Base-by-base conservation (phyloP, 345 rosid genomes). In the Durio zibethinus region DNA sequence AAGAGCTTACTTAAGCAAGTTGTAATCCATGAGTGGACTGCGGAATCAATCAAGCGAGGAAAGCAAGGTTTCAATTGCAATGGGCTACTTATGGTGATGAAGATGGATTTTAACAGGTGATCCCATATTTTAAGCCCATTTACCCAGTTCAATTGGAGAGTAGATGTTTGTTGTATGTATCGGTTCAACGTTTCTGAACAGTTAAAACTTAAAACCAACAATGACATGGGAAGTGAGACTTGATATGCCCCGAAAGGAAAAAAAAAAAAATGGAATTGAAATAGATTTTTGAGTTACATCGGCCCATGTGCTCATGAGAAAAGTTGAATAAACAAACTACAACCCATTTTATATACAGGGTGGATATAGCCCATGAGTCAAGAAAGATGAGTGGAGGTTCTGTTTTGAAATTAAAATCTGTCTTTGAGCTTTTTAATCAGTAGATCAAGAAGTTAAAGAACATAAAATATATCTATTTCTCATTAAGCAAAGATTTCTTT, bases 401-500 rank as follows among this genome's bases (percentile, higher is more conserved):
- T n/a, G n/a, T n/a, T n/a, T n/a, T n/a, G n/a, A n/a, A n/a, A n/a
- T n/a, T n/a, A n/a, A n/a, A n/a, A n/a, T n/a, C n/a, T n/a, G n/a
- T n/a, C n/a, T n/a, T n/a, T n/a, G n/a, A n/a, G n/a, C n/a, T n/a
- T n/a, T n/a, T n/a, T n/a, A n/a, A n/a, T n/a, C n/a, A n/a, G n/a
- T n/a, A n/a, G 40, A 33, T 7, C 15, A 18, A 53, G 77, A 21
- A 21, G 54, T 45, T 52, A 57, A 57, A 2, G 25, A 57, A 10
- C 1, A 1, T 33, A 15, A 36, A 54, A 31, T 61, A 71, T 72
- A 8, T 20, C 64, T 9, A 64, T 84, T 84, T 1, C 7, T 20
- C n/a, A 43, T 52, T 4, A 87, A 78, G 83, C 82, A 83, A 84
- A 33, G 78, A 74, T 42, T 42, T 14, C 8, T 38, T 45, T n/a